A percentile compares a stretch with the other conserved stretches of the same genome.
Evolutionary conservation across 805 yeast genomes (phyloP).

Genomic region (Saturnispora ahearnii): DNA sequence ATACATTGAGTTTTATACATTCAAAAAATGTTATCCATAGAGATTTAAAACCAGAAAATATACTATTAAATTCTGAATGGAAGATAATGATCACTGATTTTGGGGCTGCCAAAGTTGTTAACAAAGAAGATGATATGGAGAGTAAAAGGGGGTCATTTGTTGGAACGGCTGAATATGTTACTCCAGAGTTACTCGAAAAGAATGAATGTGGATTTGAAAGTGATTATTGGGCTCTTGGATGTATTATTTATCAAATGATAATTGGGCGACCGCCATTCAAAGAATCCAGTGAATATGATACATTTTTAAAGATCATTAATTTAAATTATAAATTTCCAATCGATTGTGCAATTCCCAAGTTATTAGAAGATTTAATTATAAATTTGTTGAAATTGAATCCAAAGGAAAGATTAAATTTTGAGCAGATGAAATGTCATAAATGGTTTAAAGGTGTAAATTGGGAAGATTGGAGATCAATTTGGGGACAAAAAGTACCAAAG

Average conservation of each 20-base stretch:
- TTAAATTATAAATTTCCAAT: slow-evolving; percentile 62
- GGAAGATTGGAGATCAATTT: slow-evolving; percentile 52
- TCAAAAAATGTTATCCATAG: slow-evolving; percentile 85
- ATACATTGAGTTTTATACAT: slow-evolving; percentile 84
- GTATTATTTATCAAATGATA: slow-evolving; percentile 75
- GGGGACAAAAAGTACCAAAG: slow-evolving; percentile 63
- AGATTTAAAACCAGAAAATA: slow-evolving; percentile 92
- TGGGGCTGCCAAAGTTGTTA: slow-evolving; percentile 86
- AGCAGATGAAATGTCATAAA: slow-evolving; percentile 51
- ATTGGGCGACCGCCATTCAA: slow-evolving; percentile 86
- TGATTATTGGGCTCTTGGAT: slow-evolving; percentile 93
- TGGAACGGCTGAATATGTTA: slow-evolving; percentile 95
- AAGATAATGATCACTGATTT: slow-evolving; percentile 90
- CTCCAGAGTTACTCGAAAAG: slow-evolving; percentile 76
- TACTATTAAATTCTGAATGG: slow-evolving; percentile 75
- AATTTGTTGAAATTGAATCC: slow-evolving; percentile 68
- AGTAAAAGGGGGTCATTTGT: slow-evolving; percentile 63
- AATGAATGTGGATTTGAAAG: slow-evolving; percentile 78
- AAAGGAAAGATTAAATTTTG: slow-evolving; percentile 47
- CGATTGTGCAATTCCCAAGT: slow-evolving; percentile 48
- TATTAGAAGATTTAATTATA: slow-evolving; percentile 56
- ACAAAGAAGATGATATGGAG: slow-evolving; percentile 5
- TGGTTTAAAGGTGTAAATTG: slow-evolving; percentile 69
- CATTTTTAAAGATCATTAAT: slow-evolving; percentile 80
- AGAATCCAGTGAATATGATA: slow-evolving; percentile 74